These are phyloP conservation scores for Colletotrichum tabaci DNA, from an alignment of 2,329 filamentous ascomycete genomes.

Conservation along the genomic window DNA sequence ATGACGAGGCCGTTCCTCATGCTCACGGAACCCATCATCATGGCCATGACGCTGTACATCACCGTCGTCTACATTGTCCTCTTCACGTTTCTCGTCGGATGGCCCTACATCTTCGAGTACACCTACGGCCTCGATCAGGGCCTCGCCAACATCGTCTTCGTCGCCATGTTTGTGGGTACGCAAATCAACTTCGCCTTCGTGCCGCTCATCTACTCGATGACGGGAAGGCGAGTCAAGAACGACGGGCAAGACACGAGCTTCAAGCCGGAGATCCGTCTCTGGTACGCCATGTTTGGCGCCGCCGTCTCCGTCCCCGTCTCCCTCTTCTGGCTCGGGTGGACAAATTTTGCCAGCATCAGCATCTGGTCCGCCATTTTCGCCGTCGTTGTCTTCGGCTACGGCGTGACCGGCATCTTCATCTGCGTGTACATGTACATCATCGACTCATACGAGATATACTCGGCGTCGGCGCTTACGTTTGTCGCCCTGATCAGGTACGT, in stretches of 20 bases:
- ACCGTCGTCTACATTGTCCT: conserved; percentile 67
- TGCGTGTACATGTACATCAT: conserved; percentile 56
- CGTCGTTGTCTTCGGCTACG: conserved; percentile 60
- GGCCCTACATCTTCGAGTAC: conserved; percentile 62
- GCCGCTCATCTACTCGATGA: conserved; percentile 53
- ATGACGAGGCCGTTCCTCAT: conserved; percentile 59
- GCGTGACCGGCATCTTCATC: conserved; percentile 58
- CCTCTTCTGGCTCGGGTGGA: conserved; percentile 68
- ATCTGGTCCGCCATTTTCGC: conserved; percentile 63
- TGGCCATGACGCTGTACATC: conserved; percentile 65
- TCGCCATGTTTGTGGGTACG: conserved; percentile 60
- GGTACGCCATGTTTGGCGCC: conserved; percentile 60
- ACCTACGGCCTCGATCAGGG: conserved; percentile 60
- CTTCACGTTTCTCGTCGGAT: conserved; percentile 68
- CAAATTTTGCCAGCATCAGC: conserved; percentile 56
- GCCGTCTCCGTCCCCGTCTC: conserved; percentile 57
- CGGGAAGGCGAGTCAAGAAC: conserved; percentile 20
- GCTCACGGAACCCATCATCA: conserved; percentile 55
- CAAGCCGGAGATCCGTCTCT: conserved; percentile 57
- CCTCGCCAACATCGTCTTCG: conserved; percentile 59
- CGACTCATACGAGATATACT: conserved; percentile 53
- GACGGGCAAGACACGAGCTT: conserved; percentile 49
- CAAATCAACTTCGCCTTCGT: conserved; percentile 52
- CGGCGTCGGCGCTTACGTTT: conserved; percentile 52
- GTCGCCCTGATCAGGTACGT: conserved; percentile 51